These are phyloP conservation scores for Notholithocarpus densiflorus DNA, from an alignment of 306 rosid genomes.

Conservation along the genomic window DNA sequence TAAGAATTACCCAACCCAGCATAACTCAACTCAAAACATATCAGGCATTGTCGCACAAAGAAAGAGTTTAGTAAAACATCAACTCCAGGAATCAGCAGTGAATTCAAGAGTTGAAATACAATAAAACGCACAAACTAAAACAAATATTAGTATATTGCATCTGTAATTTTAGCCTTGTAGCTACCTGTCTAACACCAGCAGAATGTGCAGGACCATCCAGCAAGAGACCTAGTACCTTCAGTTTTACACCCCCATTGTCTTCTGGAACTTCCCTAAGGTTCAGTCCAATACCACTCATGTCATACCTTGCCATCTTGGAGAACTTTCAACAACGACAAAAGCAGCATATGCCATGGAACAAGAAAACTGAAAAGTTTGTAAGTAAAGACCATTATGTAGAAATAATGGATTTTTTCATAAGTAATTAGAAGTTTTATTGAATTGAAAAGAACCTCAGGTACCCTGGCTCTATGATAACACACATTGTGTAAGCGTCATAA, in stretches of 20 bases:
- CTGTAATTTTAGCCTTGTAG: constrained; percentile 6
- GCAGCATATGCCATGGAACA: constrained; percentile 37
- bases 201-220: constrained; percentile 89
- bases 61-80: background rate
- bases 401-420: background rate
- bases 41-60: background rate
- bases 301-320: constrained; percentile 99
- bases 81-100: background rate
- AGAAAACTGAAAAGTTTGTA: constrained; percentile 36
- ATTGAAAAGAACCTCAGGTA: no score
- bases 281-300: constrained; percentile 95
- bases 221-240: constrained; percentile 76
- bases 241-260: constrained; percentile 59
- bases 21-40: background rate
- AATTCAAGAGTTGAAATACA: background rate
- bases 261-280: constrained; percentile 88
- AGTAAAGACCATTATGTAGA: constrained; percentile 17
- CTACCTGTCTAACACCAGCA: constrained; percentile 95
- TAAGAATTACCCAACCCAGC: background rate
- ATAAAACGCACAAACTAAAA: background rate
- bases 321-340: constrained; percentile 57
- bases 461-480: background rate
- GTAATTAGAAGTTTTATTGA: background rate
- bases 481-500: background rate
- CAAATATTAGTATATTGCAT: background rate